Conservation (phyloP, 305 asterid genomes). For the Fraxinus greggii region DNA sequence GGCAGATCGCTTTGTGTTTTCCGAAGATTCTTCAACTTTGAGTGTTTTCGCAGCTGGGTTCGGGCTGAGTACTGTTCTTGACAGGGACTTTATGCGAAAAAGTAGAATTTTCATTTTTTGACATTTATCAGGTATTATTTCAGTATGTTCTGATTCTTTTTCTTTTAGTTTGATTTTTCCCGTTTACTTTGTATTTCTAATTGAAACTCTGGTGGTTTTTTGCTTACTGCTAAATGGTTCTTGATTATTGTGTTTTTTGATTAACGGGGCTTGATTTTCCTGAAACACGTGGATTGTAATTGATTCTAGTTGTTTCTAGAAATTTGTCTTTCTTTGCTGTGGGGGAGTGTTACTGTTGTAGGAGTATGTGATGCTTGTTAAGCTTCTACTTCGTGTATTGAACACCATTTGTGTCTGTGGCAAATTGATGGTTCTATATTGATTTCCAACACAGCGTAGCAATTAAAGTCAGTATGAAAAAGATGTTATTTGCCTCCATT, state of each 20-base stretch:
- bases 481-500: not conserved
- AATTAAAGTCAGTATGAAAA: not conserved
- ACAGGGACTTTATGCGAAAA: constrained; percentile 16
- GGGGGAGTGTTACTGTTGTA: constrained; percentile 9
- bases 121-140: constrained; percentile 24
- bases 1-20: constrained; percentile 9
- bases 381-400: constrained; percentile 1
- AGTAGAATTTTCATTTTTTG: constrained; percentile 4
- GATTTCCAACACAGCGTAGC: not conserved
- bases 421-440: not conserved
- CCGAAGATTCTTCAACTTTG: constrained; percentile 21
- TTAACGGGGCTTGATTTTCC: not conserved
- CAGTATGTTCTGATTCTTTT: not conserved
- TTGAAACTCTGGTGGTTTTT: constrained; percentile 12
- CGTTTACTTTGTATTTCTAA: constrained; percentile 8
- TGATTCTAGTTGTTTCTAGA: not conserved
- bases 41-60: constrained; percentile 25
- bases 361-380: constrained; percentile 6
- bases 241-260: constrained; percentile 17
- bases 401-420: constrained; percentile 7
- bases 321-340: constrained; percentile 1
- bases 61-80: not conserved
- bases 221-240: not conserved
- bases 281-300: constrained; percentile 7
- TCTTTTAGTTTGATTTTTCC: constrained; percentile 16